phyloP scores from a whole-genome alignment of 2,329 filamentous ascomycete species.

The Sclerotinia trifoliorum region DNA sequence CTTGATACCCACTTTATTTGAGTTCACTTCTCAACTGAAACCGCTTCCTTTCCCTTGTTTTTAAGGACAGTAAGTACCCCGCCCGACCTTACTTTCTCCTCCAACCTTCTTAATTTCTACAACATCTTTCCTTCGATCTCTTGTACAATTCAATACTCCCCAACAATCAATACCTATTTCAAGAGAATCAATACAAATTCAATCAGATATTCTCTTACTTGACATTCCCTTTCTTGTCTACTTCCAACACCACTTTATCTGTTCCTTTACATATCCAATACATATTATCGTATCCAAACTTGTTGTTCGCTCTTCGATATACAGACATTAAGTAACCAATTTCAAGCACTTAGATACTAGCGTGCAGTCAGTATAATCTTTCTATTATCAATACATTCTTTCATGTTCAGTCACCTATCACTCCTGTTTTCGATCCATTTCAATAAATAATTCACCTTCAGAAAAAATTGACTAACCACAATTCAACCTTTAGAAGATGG shows the following conservation, averaged over 20 bases:
- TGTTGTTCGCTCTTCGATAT: not conserved
- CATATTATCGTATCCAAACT: not conserved
- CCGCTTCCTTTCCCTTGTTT: not conserved
- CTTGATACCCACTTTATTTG: conserved; percentile 10
- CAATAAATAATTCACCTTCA: conserved; percentile 2
- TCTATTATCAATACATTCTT: not conserved
- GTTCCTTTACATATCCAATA: not conserved
- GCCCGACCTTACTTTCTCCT: not conserved
- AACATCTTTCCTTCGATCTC: conserved; percentile 3
- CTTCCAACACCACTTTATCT: not conserved
- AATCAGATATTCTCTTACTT: not conserved
- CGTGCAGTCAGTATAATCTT: not conserved
- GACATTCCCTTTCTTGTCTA: not conserved
- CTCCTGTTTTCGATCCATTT: not conserved
- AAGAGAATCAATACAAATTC: not conserved
- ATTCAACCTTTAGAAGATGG: not conserved
- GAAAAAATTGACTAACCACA: not conserved
- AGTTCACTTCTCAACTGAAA: not conserved
- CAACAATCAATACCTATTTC: not conserved
- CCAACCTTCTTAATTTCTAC: not conserved
- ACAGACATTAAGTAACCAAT: not conserved
- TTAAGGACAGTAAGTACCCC: not conserved
- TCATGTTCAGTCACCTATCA: not conserved
- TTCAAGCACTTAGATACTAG: not conserved
- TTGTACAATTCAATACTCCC: not conserved